These are phyloP conservation scores for Taphrina wiesneri DNA, from an alignment of 1,139 yeast species.

Conservation along the genomic window DNA sequence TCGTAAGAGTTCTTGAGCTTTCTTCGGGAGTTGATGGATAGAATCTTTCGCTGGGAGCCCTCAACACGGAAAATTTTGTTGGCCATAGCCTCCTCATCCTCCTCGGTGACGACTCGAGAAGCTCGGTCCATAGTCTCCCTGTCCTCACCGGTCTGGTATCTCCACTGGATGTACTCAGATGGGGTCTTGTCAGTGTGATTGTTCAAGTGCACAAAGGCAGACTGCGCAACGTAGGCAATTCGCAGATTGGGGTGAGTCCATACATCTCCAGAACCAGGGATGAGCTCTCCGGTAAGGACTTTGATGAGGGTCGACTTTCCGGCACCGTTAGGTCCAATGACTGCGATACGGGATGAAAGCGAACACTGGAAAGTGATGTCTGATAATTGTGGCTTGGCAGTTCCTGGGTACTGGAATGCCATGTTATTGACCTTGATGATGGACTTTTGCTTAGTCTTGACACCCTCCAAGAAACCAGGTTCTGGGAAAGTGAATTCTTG, in stretches of 20 bases:
- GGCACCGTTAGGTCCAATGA: conserved; percentile 99
- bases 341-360: conserved; percentile 96
- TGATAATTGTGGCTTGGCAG: conserved; percentile 73
- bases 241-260: conserved; percentile 99
- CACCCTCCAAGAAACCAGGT: conserved; percentile 95
- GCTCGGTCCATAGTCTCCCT: conserved; percentile 99
- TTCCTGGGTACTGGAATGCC: conserved; percentile 87
- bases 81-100: conserved; percentile 90
- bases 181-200: conserved; percentile 99
- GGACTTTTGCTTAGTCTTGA: conserved; percentile 89
- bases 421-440: conserved; percentile 89
- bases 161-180: conserved; percentile 99
- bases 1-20: conserved; percentile 99
- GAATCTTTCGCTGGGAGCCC: conserved; percentile 97
- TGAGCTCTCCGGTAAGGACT: conserved; percentile 92
- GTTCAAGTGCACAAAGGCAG: conserved; percentile 99
- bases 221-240: conserved; percentile 99
- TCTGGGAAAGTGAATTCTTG: conserved; percentile 98
- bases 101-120: conserved; percentile 95
- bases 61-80: conserved; percentile 98
- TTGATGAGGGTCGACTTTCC: conserved; percentile 98
- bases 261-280: conserved; percentile 97
- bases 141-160: conserved; percentile 99
- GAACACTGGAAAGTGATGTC: conserved; percentile 86
- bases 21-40: conserved; percentile 94